Percentiles rank a stretch among this genome's conserved stretches.
These are phyloP conservation scores for Pichia sp. DNA, from an alignment of 1,139 yeast genomes.

Conservation along the genomic window DNA sequence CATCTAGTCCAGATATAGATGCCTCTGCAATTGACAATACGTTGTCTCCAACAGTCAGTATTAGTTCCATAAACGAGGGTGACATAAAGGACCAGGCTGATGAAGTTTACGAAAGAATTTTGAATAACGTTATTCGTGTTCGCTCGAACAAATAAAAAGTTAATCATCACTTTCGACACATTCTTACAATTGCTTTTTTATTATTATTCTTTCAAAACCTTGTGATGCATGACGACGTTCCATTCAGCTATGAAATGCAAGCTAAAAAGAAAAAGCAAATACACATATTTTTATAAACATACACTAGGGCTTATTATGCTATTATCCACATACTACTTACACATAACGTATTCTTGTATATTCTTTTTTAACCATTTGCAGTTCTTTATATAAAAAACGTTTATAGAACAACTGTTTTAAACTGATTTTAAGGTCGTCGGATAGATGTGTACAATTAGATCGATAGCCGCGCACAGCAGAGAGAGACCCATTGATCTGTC, in stretches of 20 bases:
- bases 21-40: not conserved
- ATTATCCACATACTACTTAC: not conserved
- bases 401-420: not conserved
- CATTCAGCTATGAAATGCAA: too few species aligned
- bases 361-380: not conserved
- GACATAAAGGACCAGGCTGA: conserved; percentile 39
- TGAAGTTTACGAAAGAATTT: conserved; percentile 65
- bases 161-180: not conserved
- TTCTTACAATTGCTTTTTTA: not conserved
- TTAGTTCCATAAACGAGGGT: conserved; percentile 23
- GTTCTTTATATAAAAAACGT: not conserved
- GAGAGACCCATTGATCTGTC: not conserved
- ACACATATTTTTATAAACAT: not conserved
- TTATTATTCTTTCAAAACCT: too few species aligned
- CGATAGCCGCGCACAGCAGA: not conserved
- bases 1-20: not conserved
- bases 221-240: too few species aligned
- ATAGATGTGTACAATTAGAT: not conserved
- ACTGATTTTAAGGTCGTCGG: not conserved
- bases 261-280: not conserved
- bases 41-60: conserved; percentile 20
- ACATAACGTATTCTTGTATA: not conserved
- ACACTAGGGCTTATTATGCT: not conserved
- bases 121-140: conserved; percentile 63
- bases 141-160: conserved; percentile 41